Base-by-base conservation (phyloP, 176 grass and related monocot genomes). In the Chrysopogon serrulatus region DNA sequence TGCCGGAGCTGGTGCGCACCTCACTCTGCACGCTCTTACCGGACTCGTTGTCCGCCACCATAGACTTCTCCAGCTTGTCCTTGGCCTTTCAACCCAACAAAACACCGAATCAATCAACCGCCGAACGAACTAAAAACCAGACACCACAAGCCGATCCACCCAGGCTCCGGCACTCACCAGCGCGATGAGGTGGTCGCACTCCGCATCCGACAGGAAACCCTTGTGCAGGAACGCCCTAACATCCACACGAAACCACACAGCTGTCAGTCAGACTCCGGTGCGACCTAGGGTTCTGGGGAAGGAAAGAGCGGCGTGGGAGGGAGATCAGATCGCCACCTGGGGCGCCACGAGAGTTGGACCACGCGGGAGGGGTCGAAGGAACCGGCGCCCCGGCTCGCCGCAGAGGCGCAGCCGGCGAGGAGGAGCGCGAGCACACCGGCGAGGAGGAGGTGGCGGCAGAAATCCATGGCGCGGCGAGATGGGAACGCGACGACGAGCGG, bases 11-110 rank as follows among this genome's bases (percentile, higher is more conserved):
- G 71, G 93, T 93, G 35, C 93, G 77, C 74, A 93, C 90, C 67
- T 93, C 83, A 53, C 93, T 96, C 83, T 63, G 70, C 18, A 96
- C 80, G 45, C 93, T 93, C 88, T 93, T 91, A 18, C 93, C 93
- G 4, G 93, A 93, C 41, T 93, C 80, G 19, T 93, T 91, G 78
- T 96, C 93, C 5, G 93, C 91, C 24, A 96, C 93, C 91, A 96
- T 96, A 31, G 93, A 96, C 79, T 93, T 96, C 90, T 96, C 93
- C 77, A 96, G 80, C 80, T 93, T 96, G 71, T 87, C 86, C 86
- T 85, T 93, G 40, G 93, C 93, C 93, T 96, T 65, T 95, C 59
- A 9, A 63, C 40, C 44, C 42, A 31, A 75, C 13, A 51, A 65
- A 30, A 61, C 19, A 51, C 4, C 51, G 21, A 85, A 89, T 78